Evolutionary conservation across 306 rosid genomes (phyloP), one percentile per base, ranked within the genome.

Genomic region (Vigna mungo): DNA sequence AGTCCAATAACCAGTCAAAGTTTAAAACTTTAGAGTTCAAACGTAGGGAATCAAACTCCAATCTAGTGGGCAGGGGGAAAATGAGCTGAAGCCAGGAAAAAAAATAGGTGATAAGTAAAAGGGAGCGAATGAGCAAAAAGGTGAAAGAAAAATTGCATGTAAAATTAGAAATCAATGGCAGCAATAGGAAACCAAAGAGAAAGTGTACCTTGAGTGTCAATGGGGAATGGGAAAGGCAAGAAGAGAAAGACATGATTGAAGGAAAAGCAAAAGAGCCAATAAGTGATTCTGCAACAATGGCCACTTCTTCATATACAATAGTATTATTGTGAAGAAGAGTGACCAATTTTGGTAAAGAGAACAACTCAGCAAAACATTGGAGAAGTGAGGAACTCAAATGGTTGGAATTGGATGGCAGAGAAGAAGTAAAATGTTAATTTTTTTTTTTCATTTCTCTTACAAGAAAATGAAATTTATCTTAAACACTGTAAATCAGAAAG

Each of bases 181-280:
- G 55, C 30, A 46, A 77, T 48, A 23, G 18, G 14, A 84, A 81
- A 64, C 18, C 14, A 54, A 69, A 13, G 16, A 48, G 58, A 23
- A 70, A 60, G 13, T 55, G 70, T 74, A 92, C 98, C 96, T 92
- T 84, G 49, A 82, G 49, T 73, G 88, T 34, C 55, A 85, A 49
- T 36, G 91, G 79, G 76, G 86, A 88, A 68, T 60, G 84, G 78
- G 72, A 67, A 75, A 88, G 27, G 87, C 81, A 84, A 80, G 82
- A 79, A 78, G 90, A 71, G 77, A 88, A 65, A 51, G 85, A 69
- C 98, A 92, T 92, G 76, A 43, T 8, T 46, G 86, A 72, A 59
- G 66, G 41, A 30, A 25, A 58, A 58, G 64, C 64, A 23, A 34
- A 58, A 62, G 88, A 71, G 63, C 71, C 72, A 81, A 71, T 13